Evolutionary conservation across 2,329 filamentous ascomycete species (phyloP).

Genomic region (Venturia oleaginea): DNA sequence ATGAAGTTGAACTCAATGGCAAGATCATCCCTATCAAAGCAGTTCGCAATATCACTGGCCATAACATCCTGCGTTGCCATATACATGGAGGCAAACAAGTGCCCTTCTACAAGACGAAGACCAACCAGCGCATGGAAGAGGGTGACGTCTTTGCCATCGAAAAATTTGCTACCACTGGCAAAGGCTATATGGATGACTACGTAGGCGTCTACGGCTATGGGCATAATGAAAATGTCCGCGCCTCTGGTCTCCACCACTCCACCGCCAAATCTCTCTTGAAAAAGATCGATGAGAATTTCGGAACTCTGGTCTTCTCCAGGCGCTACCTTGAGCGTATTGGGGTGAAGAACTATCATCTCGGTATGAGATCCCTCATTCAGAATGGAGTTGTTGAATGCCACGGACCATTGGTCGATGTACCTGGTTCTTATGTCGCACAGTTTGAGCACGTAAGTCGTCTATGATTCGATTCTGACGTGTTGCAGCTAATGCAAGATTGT

Average conservation of each 20-base stretch:
- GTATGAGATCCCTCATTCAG: slow-evolving; percentile 53
- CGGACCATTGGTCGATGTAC: slow-evolving; percentile 79
- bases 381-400: slow-evolving; percentile 83
- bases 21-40: slow-evolving; percentile 71
- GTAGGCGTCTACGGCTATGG: slow-evolving; percentile 38
- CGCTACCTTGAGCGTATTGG: slow-evolving; percentile 85
- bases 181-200: slow-evolving; percentile 78
- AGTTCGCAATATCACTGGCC: slow-evolving; percentile 80
- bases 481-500: background rate
- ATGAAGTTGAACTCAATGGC: slow-evolving; percentile 76
- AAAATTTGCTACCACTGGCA: slow-evolving; percentile 89
- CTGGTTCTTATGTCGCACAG: slow-evolving; percentile 90
- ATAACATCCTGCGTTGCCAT: slow-evolving; percentile 79
- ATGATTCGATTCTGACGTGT: background rate
- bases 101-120: slow-evolving; percentile 80
- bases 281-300: slow-evolving; percentile 94
- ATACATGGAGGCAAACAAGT: slow-evolving; percentile 93
- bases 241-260: slow-evolving; percentile 28
- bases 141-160: slow-evolving; percentile 95
- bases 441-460: slow-evolving; percentile 73
- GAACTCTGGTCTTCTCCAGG: slow-evolving; percentile 81
- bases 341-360: slow-evolving; percentile 86
- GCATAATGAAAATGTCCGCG: slow-evolving; percentile 30
- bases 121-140: slow-evolving; percentile 95
- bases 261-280: slow-evolving; percentile 80